phyloP scores from a whole-genome alignment of 768 basidiomycete genomes.

The Terana coerulea region DNA sequence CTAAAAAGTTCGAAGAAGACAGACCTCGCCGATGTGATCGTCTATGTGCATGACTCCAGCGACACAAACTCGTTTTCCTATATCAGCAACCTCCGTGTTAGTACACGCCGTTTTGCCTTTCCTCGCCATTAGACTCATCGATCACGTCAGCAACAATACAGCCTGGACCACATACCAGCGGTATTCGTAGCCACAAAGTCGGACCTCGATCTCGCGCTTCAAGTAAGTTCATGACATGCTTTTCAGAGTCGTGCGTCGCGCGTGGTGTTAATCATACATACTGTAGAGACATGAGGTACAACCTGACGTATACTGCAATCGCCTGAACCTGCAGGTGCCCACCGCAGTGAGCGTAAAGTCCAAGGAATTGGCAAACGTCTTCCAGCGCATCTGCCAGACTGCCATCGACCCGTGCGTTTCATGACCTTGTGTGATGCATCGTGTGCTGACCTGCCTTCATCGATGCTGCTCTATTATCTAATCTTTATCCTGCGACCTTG shows the following conservation, averaged over 20 bases:
- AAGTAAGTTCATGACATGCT: slow-evolving; percentile 58
- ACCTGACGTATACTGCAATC: slow-evolving; percentile 93
- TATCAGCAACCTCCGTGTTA: slow-evolving; percentile 90
- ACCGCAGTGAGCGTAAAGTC: slow-evolving; percentile 91
- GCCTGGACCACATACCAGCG: slow-evolving; percentile 89
- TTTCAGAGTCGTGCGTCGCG: no score
- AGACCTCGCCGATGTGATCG: slow-evolving; percentile 89
- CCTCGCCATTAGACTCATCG: slow-evolving; percentile 12
- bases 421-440: neutral
- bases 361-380: slow-evolving; percentile 82
- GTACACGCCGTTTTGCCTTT: slow-evolving; percentile 14
- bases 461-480: neutral
- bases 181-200: slow-evolving; percentile 99
- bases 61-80: slow-evolving; percentile 99
- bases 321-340: slow-evolving; percentile 86
- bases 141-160: slow-evolving; percentile 84
- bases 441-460: slow-evolving; percentile 3
- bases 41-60: slow-evolving; percentile 96
- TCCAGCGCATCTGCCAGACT: slow-evolving; percentile 78
- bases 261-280: no score
- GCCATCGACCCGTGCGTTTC: slow-evolving; percentile 81
- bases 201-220: slow-evolving; percentile 93
- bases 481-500: neutral
- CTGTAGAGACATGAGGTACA: slow-evolving; percentile 93
- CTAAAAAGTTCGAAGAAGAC: slow-evolving; percentile 87